phyloP scores from a whole-genome alignment of 2,329 filamentous ascomycete genomes.

The Paraphaeosphaeria minitans region DNA sequence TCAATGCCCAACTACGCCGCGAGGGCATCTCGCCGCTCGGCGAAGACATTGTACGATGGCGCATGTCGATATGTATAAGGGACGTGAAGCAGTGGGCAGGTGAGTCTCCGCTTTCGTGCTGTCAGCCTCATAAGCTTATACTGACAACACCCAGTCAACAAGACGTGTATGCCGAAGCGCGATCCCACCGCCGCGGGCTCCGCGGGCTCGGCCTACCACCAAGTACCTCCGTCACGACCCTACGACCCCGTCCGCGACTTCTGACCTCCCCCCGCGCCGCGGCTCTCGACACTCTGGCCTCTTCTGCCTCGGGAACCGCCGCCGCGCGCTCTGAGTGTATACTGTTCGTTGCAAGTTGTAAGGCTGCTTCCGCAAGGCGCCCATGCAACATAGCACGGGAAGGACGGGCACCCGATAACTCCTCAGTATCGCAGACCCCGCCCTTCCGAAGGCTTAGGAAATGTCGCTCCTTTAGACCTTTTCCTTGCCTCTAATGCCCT shows the following conservation, averaged over 20 bases:
- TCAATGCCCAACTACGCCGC: slow-evolving; percentile 4
- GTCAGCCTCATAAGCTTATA: neutral
- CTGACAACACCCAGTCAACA: neutral
- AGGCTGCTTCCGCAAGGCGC: neutral
- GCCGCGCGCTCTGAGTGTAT: neutral
- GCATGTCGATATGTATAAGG: slow-evolving; percentile 9
- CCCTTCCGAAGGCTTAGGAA: neutral
- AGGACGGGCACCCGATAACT: neutral
- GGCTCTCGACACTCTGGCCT: neutral
- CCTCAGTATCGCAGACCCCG: neutral
- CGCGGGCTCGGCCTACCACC: slow-evolving; percentile 7
- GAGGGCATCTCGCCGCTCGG: slow-evolving; percentile 8
- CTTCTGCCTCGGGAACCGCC: neutral
- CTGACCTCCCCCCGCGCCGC: neutral
- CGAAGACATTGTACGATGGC: slow-evolving; percentile 8
- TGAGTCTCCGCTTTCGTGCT: neutral
- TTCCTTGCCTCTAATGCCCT: neutral
- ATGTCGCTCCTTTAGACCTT: slow-evolving; percentile 1
- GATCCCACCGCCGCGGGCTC: neutral
- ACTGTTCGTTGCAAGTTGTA: slow-evolving; percentile 7
- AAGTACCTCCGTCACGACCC: neutral
- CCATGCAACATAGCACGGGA: slow-evolving; percentile 3
- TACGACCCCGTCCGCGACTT: slow-evolving; percentile 7
- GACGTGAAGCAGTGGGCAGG: slow-evolving; percentile 10
- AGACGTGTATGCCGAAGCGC: slow-evolving; percentile 6